A percentile compares a stretch with the other conserved stretches of the same genome.
phyloP scores from a whole-genome alignment of 495 filamentous ascomycete species.

The Neurospora sublineolata region DNA sequence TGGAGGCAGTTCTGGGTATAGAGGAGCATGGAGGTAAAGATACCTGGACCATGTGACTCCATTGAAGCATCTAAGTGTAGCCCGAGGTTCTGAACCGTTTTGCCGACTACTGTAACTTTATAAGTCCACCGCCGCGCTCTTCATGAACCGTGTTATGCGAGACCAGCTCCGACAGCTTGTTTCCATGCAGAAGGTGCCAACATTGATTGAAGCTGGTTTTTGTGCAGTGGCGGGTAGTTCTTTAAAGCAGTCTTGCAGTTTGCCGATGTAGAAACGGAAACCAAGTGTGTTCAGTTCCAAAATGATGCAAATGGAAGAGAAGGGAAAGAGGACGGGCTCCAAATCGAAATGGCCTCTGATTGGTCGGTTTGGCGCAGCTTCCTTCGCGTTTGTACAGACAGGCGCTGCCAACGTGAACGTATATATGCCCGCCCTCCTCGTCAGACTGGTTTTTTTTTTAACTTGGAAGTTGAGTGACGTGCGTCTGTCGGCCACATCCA shows the following conservation, averaged over 20 bases:
- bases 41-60: background rate
- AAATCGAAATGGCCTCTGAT: background rate
- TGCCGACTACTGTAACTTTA: background rate
- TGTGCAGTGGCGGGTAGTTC: background rate
- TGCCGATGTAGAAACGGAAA: background rate
- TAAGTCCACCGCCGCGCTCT: background rate
- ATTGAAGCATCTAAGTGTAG: background rate
- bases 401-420: background rate
- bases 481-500: background rate
- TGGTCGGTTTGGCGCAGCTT: background rate
- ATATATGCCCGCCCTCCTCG: background rate
- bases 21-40: background rate
- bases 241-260: background rate
- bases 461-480: background rate
- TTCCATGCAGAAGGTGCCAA: background rate
- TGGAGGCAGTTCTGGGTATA: background rate
- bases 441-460: background rate
- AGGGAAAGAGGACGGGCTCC: background rate
- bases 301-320: background rate
- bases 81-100: background rate
- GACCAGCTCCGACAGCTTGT: background rate
- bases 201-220: background rate
- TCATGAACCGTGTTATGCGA: too few species aligned
- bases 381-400: background rate
- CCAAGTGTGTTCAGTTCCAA: background rate